phyloP scores from a whole-genome alignment of 306 rosid genomes.

The Echinosophora koreensis region DNA sequence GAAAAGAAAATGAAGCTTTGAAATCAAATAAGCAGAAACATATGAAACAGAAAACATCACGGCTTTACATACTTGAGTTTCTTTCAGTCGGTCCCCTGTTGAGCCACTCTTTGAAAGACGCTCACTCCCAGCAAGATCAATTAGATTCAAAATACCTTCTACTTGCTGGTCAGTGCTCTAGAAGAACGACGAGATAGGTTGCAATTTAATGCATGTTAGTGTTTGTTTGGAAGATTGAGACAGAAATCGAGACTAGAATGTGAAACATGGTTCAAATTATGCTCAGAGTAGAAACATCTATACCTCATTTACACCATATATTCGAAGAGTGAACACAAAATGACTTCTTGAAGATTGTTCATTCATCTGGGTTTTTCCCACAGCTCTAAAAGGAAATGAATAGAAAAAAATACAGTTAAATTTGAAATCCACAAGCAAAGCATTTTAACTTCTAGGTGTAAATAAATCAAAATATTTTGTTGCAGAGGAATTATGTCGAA shows the following conservation, averaged over 20 bases:
- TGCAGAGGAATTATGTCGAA: not conserved
- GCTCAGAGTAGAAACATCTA: slow-evolving; percentile 17
- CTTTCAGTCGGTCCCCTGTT: slow-evolving; percentile 90
- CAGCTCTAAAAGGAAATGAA: slow-evolving; percentile 66
- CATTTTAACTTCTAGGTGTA: slow-evolving; percentile 16
- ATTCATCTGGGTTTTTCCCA: slow-evolving; percentile 97
- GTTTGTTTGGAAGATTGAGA: slow-evolving; percentile 8
- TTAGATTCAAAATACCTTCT: slow-evolving; percentile 91
- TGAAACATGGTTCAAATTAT: slow-evolving; percentile 21
- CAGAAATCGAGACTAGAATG: not conserved
- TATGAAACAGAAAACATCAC: slow-evolving; percentile 13
- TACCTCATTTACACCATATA: slow-evolving; percentile 94
- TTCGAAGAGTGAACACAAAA: slow-evolving; percentile 93
- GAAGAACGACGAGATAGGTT: slow-evolving; percentile 32
- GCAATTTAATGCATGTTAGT: slow-evolving; percentile 20
- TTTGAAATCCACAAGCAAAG: slow-evolving; percentile 19
- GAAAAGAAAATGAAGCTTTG: slow-evolving; percentile 35
- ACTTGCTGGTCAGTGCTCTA: slow-evolving; percentile 97
- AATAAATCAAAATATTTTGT: slow-evolving; percentile 9
- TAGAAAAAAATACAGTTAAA: slow-evolving; percentile 19
- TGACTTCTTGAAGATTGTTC: slow-evolving; percentile 99
- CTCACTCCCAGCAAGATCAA: slow-evolving; percentile 99
- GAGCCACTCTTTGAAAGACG: slow-evolving; percentile 98
- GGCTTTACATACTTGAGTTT: slow-evolving; percentile 80
- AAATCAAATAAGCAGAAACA: slow-evolving; percentile 33